Conservation (phyloP, 768 basidiomycete species). For the Auriculariales sp. region DNA sequence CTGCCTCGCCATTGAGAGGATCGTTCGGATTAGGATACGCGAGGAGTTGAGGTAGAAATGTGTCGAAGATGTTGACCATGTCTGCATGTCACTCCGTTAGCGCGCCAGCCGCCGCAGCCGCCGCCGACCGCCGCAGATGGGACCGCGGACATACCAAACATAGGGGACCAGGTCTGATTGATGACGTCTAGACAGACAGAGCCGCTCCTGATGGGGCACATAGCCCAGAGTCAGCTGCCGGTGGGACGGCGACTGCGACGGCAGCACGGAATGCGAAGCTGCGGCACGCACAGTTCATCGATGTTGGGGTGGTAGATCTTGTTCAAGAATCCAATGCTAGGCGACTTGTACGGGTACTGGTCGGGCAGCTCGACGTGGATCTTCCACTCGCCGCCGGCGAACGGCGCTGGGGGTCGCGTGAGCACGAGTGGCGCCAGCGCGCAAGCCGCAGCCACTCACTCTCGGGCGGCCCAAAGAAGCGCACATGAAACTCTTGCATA, state of each 20-base stretch:
- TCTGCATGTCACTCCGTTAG: conserved; percentile 31
- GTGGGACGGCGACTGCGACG: conserved; percentile 4
- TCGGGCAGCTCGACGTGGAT: conserved; percentile 98
- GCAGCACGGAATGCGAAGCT: conserved; percentile 4
- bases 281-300: conserved; percentile 76
- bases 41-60: conserved; percentile 90
- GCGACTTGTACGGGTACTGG: conserved; percentile 97
- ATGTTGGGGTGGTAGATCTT: conserved; percentile 99
- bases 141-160: conserved; percentile 67
- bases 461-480: conserved; percentile 86
- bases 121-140: neutral
- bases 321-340: conserved; percentile 99
- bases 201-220: conserved; percentile 51
- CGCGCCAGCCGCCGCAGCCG: neutral
- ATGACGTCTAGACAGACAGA: conserved; percentile 98
- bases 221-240: neutral
- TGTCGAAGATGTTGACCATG: conserved; percentile 99
- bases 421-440: neutral
- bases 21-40: conserved; percentile 98
- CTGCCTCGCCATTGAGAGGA: conserved; percentile 95
- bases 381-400: conserved; percentile 97
- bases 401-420: conserved; percentile 51
- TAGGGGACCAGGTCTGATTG: conserved; percentile 99
- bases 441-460: conserved; percentile 40
- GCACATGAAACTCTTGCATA: conserved; percentile 98